Evolutionary conservation across 2,329 filamentous ascomycete species (phyloP).

Genomic region (Penicillium polonicum): DNA sequence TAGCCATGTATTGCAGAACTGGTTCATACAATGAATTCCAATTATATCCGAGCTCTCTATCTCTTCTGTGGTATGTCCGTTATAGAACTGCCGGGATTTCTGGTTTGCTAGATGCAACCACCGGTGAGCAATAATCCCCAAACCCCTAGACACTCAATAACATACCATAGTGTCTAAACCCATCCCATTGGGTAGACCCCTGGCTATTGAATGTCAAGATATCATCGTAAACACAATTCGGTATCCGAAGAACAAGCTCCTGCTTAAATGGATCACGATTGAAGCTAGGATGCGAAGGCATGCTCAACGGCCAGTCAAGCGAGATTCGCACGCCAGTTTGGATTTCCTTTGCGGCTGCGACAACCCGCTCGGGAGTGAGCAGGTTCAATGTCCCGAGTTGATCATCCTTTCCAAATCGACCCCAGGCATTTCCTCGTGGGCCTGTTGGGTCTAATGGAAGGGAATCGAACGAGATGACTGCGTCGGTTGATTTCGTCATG

Average conservation of each 20-base stretch:
- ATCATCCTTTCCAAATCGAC: slow-evolving; percentile 52
- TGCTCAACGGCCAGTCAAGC: slow-evolving; percentile 26
- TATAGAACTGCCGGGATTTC: slow-evolving; percentile 22
- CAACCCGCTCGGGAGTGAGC: slow-evolving; percentile 47
- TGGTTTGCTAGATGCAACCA: slow-evolving; percentile 16
- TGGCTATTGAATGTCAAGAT: slow-evolving; percentile 27
- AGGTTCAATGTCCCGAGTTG: slow-evolving; percentile 56
- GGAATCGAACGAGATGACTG: slow-evolving; percentile 16
- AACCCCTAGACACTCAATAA: too few relatives aligned
- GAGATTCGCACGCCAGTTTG: slow-evolving; percentile 29
- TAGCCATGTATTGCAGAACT: too few relatives aligned
- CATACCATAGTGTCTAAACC: slow-evolving; percentile 27
- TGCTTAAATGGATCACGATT: slow-evolving; percentile 26
- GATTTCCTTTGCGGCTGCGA: slow-evolving; percentile 47
- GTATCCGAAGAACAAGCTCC: slow-evolving; percentile 19
- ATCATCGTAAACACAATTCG: slow-evolving; percentile 24
- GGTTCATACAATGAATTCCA: slow-evolving; percentile 19
- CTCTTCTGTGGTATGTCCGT: slow-evolving; percentile 23
- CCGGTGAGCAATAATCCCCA: neutral
- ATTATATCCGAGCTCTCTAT: slow-evolving; percentile 23
- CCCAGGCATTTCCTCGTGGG: slow-evolving; percentile 56
- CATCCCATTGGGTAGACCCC: slow-evolving; percentile 28
- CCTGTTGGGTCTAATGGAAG: slow-evolving; percentile 34
- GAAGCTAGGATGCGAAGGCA: slow-evolving; percentile 26
- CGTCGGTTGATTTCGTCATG: neutral